Percentiles rank a stretch among this genome's conserved stretches.
phyloP scores from a whole-genome alignment of 192 early-diverging fungal genomes.

The Coemansia sp. region DNA sequence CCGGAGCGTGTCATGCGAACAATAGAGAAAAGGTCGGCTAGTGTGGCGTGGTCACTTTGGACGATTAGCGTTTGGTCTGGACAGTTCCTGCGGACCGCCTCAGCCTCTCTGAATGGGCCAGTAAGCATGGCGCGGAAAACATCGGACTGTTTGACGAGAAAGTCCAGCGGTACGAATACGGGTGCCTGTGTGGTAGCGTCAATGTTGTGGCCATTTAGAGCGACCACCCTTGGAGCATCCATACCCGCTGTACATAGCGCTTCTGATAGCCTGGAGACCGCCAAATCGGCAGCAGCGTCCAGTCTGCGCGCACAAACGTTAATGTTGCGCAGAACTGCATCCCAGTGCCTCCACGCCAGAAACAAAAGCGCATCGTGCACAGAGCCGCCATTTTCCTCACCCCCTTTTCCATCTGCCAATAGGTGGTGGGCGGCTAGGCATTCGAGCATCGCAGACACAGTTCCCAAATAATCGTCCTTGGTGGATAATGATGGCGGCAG shows the following conservation, averaged over 20 bases:
- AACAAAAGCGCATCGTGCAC: conserved; percentile 18
- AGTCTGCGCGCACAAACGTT: conserved; percentile 1
- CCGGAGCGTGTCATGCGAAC: conserved; percentile 3
- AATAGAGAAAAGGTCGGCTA: conserved; percentile 16
- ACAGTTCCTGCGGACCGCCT: not conserved
- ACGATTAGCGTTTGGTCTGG: not conserved
- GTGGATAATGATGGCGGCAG: conserved; percentile 12
- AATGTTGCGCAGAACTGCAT: conserved; percentile 4
- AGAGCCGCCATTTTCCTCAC: no score
- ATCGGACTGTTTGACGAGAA: conserved; percentile 21
- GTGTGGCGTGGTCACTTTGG: conserved; percentile 19
- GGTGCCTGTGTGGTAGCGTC: not conserved
- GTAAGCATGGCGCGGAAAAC: conserved; percentile 39
- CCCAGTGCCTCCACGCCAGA: conserved; percentile 29
- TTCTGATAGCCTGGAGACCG: not conserved
- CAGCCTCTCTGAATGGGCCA: conserved; percentile 33
- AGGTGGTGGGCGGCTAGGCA: conserved; percentile 8
- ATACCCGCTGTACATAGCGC: not conserved
- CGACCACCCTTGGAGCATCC: not conserved
- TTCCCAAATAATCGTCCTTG: not conserved
- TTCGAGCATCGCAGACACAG: not conserved
- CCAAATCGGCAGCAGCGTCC: not conserved
- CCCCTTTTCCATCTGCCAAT: not conserved
- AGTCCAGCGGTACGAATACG: conserved; percentile 9
- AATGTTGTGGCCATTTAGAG: not conserved